These are phyloP conservation scores for Byssothecium circinans DNA, from an alignment of 2,329 filamentous ascomycete genomes.

Conservation along the genomic window DNA sequence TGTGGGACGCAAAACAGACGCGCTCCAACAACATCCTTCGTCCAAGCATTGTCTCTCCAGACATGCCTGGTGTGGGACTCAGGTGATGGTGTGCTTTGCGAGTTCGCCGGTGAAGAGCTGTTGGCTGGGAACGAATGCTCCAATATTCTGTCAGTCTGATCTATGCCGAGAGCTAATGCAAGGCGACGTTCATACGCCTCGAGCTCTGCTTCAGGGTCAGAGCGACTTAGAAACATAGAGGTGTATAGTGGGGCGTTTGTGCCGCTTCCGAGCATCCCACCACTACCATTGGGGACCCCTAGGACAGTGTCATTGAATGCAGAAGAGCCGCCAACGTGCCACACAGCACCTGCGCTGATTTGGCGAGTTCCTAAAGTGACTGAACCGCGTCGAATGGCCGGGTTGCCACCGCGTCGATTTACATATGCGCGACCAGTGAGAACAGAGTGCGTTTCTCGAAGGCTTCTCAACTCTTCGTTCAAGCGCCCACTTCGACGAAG, in stretches of 20 bases:
- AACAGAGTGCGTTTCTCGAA: constrained; percentile 36
- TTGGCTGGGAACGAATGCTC: constrained; percentile 30
- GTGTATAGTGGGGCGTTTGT: constrained; percentile 69
- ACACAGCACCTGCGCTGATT: constrained; percentile 70
- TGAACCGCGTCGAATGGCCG: constrained; percentile 26
- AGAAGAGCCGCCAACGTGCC: constrained; percentile 73
- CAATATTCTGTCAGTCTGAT: constrained; percentile 68
- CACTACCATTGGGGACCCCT: constrained; percentile 62
- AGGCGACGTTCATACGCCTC: constrained; percentile 73
- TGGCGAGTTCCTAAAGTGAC: constrained; percentile 39
- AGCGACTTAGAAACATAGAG: constrained; percentile 57
- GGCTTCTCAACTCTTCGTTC: constrained; percentile 34
- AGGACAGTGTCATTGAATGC: constrained; percentile 56
- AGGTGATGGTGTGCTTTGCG: constrained; percentile 4
- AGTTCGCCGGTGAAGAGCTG: constrained; percentile 7
- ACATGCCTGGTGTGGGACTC: constrained; percentile 22
- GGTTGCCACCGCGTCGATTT: constrained; percentile 20
- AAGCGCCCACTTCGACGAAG: constrained; percentile 36
- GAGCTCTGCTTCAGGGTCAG: constrained; percentile 60
- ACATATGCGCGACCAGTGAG: constrained; percentile 23
- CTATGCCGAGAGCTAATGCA: constrained; percentile 78
- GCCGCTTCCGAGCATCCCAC: constrained; percentile 66
- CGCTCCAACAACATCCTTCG: constrained; percentile 28
- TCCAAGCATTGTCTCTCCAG: constrained; percentile 50
- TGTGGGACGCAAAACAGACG: constrained; percentile 33